Percentiles rank a stretch among this genome's conserved stretches.
Evolutionary conservation across 164 flowering plant species (phyloP).

Genomic region (Umbellularia californica): DNA sequence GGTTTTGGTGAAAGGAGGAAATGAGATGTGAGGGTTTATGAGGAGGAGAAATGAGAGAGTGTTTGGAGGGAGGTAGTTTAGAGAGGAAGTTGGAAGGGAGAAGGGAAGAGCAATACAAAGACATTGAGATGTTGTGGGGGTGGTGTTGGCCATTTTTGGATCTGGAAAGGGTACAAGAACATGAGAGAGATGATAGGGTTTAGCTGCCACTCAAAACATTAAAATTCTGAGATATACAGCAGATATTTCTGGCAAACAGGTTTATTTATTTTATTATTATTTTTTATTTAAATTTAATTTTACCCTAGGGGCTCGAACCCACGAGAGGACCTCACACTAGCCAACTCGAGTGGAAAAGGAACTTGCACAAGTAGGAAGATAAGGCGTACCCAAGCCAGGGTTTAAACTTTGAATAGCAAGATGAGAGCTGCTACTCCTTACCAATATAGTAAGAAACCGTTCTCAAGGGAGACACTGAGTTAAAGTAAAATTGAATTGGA

Average conservation of each 20-base stretch:
- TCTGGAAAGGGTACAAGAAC: not conserved
- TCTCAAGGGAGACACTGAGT: not conserved
- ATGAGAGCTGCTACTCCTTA: too few species aligned
- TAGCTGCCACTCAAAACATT: not conserved
- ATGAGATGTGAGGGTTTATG: conserved; percentile 14
- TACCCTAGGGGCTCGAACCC: too few species aligned
- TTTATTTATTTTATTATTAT: too few species aligned
- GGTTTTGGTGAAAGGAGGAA: conserved; percentile 7
- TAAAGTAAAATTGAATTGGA: too few species aligned
- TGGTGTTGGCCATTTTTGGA: not conserved
- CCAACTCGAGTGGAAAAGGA: too few species aligned
- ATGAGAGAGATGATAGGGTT: not conserved
- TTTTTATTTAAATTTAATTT: too few species aligned
- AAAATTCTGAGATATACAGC: not conserved
- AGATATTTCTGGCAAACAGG: not conserved
- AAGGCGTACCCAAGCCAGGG: too few species aligned
- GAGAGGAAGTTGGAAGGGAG: not conserved
- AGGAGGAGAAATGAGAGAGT: not conserved
- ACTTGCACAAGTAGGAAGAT: too few species aligned
- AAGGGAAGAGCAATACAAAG: not conserved
- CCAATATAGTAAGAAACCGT: too few species aligned
- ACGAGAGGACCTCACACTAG: too few species aligned
- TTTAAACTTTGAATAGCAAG: too few species aligned
- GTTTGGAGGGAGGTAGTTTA: not conserved
- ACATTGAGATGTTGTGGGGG: not conserved